Evolutionary conservation across 768 basidiomycete genomes (phyloP), one percentile per base, ranked within the genome.

Genomic region (Pisolithus albus): DNA sequence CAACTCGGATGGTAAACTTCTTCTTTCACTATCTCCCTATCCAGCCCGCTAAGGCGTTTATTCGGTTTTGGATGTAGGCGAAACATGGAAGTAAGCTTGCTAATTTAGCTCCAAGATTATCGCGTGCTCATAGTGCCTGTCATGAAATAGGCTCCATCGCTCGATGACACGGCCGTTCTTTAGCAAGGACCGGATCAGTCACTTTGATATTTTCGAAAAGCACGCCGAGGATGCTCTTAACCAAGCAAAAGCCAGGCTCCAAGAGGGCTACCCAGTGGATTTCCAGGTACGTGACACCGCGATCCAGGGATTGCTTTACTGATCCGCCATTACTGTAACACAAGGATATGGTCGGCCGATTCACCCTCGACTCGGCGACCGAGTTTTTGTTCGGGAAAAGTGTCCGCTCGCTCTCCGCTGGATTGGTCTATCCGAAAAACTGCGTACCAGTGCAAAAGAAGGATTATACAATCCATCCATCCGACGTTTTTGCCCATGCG

Each of bases 101-200:
- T 13, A 1, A 4, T 10, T 18, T 37, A 16, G 10, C 26, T 7
- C 38, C 7, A 24, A 5, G 36, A 15, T 34, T 40, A 28, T 23
- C 11, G 11, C 28, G 32, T 30, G 24, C 18, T 49, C 16, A 34
- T 40, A 21, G 26, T 38, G 16, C 43, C 32, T n/a, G 24, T 24
- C 24, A 24, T 1, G 15, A 34, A 13, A 10, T 34, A 81, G 80
- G 57, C 79, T 82, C 62, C 81, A 83, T 56, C 77, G 81, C 13
- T 61, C 72, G 0, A 80, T 83, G 69, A 78, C 79, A 0, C 75
- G 83, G 2, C 83, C 83, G 0, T 84, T 82, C 70, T 83, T 84
- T 66, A 72, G 52, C 56, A 73, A 69, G 49, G 77, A 80, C 19
- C 66, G 77, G 9, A 78, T 81, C 47, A 73, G 71, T 52, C 71